Evolutionary conservation across 768 basidiomycete genomes (phyloP).

Genomic region (Naganishia antarctica): DNA sequence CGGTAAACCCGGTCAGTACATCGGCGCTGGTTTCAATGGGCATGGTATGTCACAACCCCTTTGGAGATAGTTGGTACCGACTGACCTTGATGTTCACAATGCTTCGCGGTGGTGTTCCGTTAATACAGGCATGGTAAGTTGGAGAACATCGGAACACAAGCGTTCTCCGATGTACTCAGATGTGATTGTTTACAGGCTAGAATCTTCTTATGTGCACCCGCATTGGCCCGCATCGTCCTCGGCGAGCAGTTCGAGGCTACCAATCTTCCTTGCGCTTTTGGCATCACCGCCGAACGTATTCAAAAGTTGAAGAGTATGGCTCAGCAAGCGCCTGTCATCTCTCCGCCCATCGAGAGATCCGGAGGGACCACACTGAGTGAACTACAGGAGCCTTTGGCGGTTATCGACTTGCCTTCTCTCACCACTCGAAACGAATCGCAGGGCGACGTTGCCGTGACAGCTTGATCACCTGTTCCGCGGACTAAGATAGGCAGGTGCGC

Average conservation of each 20-base stretch:
- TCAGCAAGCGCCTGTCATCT: background rate
- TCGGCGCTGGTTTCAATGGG: conserved; percentile 30
- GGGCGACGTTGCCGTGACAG: background rate
- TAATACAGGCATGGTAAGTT: conserved; percentile 7
- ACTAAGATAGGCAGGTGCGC: too few species aligned
- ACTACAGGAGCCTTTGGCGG: conserved; percentile 2
- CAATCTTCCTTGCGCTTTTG: conserved; percentile 33
- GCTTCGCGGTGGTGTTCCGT: too few species aligned
- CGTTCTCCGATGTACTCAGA: background rate
- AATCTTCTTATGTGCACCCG: conserved; percentile 41
- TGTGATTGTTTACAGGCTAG: conserved; percentile 34
- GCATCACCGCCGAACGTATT: conserved; percentile 33
- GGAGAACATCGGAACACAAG: too few species aligned
- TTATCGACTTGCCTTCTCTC: background rate
- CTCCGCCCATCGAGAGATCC: background rate
- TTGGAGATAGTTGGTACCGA: too few species aligned
- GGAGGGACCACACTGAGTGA: background rate
- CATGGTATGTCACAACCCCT: background rate
- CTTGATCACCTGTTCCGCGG: background rate
- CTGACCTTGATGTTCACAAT: too few species aligned
- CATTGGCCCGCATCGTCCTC: conserved; percentile 32
- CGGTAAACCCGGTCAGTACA: conserved; percentile 37
- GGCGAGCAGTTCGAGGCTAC: conserved; percentile 34
- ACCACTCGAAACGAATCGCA: background rate
- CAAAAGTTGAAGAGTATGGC: conserved; percentile 17